A percentile compares a stretch with the other conserved stretches of the same genome.
These are phyloP conservation scores for Leccinum rimulosum DNA, from an alignment of 768 basidiomycete species.

Conservation along the genomic window DNA sequence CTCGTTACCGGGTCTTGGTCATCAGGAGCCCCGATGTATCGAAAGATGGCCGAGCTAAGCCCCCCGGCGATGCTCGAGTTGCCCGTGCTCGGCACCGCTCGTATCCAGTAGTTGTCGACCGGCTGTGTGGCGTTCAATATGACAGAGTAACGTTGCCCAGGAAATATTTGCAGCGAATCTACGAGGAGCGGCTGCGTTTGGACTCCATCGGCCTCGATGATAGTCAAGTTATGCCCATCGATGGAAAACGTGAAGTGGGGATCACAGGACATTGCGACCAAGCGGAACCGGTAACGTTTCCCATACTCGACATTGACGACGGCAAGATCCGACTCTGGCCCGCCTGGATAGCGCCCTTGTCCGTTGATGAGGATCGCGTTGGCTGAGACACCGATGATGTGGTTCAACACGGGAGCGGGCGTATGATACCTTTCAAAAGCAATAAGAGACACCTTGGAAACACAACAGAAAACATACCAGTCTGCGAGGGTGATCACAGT, in stretches of 20 bases:
- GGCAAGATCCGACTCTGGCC: constrained; percentile 36
- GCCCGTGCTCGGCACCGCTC: constrained; percentile 23
- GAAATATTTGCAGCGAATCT: not conserved
- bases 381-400: constrained; percentile 7
- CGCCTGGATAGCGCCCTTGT: constrained; percentile 29
- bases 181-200: constrained; percentile 1
- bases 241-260: constrained; percentile 45
- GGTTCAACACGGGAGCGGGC: not conserved
- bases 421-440: not conserved
- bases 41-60: not conserved
- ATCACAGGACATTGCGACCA: constrained; percentile 46
- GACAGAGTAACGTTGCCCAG: not conserved
- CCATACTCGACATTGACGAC: constrained; percentile 38
- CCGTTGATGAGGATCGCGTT: constrained; percentile 34
- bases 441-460: not conserved
- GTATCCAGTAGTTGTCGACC: constrained; percentile 55
- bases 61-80: not conserved
- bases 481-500: not conserved
- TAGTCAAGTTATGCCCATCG: constrained; percentile 41
- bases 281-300: constrained; percentile 46
- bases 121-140: constrained; percentile 30
- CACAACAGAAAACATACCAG: not conserved
- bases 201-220: constrained; percentile 44
- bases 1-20: not conserved
- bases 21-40: not conserved